Percentiles rank a stretch among this genome's conserved stretches.
Evolutionary conservation across 305 asterid genomes (phyloP).

Genomic region (Euphrasia arctica): DNA sequence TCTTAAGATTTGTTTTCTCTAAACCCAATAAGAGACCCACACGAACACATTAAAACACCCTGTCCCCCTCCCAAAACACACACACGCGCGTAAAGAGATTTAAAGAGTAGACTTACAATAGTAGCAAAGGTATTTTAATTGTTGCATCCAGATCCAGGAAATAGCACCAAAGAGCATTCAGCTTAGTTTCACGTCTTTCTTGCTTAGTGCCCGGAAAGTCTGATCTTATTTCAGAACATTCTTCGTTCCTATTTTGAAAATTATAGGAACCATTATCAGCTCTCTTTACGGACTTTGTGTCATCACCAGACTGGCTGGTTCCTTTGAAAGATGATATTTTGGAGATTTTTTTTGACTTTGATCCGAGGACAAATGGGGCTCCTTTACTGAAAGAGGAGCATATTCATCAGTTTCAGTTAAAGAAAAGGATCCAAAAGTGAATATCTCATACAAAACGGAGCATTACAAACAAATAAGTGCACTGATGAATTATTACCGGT

Average conservation of each 20-base stretch:
- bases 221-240: conserved; percentile 39
- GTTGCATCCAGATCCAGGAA: conserved; percentile 59
- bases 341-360: conserved; percentile 39
- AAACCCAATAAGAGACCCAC: conserved; percentile 4
- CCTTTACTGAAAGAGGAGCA: conserved; percentile 45
- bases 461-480: neutral
- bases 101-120: conserved; percentile 56
- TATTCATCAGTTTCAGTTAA: conserved; percentile 30
- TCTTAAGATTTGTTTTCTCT: conserved; percentile 2
- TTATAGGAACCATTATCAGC: conserved; percentile 46
- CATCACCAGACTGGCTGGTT: conserved; percentile 44
- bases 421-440: neutral
- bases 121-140: conserved; percentile 56
- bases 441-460: conserved; percentile 9
- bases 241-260: conserved; percentile 54
- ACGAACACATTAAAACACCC: neutral
- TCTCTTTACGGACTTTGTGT: conserved; percentile 50
- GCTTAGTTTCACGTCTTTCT: conserved; percentile 31
- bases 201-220: conserved; percentile 33
- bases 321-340: conserved; percentile 67
- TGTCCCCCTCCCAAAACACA: no score
- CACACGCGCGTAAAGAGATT: neutral
- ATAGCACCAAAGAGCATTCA: conserved; percentile 46
- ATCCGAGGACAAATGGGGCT: conserved; percentile 38
- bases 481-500: neutral